These are phyloP conservation scores for Streptanthus diversifolius DNA, from an alignment of 345 rosid species.

Conservation along the genomic window DNA sequence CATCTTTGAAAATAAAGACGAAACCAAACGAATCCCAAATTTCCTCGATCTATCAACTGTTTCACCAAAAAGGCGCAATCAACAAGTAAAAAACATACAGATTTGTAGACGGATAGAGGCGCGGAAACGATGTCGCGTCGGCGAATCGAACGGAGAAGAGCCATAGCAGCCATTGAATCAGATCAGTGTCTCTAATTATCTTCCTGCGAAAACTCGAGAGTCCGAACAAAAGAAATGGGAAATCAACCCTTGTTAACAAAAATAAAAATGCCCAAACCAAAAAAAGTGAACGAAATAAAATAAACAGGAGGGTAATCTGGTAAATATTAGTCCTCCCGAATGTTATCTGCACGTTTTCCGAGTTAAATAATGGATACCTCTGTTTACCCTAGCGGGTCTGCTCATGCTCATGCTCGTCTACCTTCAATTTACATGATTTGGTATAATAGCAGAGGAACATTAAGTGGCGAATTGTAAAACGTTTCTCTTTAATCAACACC, in stretches of 20 bases:
- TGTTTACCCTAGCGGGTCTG: background rate
- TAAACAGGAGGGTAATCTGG: conserved; percentile 7
- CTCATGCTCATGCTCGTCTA: background rate
- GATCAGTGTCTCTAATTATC: background rate
- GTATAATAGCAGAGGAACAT: too few species aligned
- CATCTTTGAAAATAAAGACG: background rate
- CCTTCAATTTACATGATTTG: background rate
- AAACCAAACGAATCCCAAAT: background rate
- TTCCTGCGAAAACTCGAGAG: background rate
- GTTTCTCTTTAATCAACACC: background rate
- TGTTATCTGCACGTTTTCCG: conserved; percentile 6
- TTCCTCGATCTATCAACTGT: background rate
- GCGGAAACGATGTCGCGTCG: conserved; percentile 63
- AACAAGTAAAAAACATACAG: conserved; percentile 38
- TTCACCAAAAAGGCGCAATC: background rate
- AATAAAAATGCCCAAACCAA: background rate
- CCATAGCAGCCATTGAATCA: conserved; percentile 56
- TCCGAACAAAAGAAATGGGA: conserved; percentile 4
- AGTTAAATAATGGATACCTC: background rate
- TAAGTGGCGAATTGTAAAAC: background rate
- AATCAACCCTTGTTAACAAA: background rate
- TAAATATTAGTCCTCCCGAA: background rate
- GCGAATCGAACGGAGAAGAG: conserved; percentile 61
- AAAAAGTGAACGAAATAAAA: background rate
- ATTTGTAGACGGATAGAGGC: conserved; percentile 56